phyloP scores from a whole-genome alignment of 768 basidiomycete species.

The Suillus lakei region DNA sequence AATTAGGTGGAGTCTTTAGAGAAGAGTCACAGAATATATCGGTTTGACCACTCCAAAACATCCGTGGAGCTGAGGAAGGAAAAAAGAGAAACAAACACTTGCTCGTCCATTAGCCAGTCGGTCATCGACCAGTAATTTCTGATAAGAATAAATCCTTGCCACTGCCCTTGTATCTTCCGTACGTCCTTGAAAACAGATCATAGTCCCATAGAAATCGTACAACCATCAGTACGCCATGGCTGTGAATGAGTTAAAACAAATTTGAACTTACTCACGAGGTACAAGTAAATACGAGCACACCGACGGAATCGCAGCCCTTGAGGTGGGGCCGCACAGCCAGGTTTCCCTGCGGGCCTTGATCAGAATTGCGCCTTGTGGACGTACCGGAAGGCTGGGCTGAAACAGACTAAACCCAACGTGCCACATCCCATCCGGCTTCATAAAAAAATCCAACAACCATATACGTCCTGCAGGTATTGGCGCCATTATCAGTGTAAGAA shows the following conservation, averaged over 20 bases:
- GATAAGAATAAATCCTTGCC: background rate
- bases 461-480: background rate
- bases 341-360: background rate
- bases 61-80: background rate
- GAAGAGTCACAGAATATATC: background rate
- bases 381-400: background rate
- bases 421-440: background rate
- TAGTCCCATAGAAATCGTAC: background rate
- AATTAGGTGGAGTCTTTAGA: no score
- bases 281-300: background rate
- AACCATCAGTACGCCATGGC: background rate
- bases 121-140: background rate
- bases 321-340: background rate
- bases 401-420: background rate
- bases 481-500: background rate
- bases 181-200: background rate
- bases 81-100: background rate
- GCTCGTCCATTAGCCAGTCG: background rate
- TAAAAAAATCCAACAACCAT: background rate
- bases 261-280: background rate
- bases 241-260: background rate
- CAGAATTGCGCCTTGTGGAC: background rate
- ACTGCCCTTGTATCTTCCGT: background rate
- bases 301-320: no score
- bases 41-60: background rate